phyloP scores from a whole-genome alignment of 2,329 filamentous ascomycete genomes.

The Knufia petricola region DNA sequence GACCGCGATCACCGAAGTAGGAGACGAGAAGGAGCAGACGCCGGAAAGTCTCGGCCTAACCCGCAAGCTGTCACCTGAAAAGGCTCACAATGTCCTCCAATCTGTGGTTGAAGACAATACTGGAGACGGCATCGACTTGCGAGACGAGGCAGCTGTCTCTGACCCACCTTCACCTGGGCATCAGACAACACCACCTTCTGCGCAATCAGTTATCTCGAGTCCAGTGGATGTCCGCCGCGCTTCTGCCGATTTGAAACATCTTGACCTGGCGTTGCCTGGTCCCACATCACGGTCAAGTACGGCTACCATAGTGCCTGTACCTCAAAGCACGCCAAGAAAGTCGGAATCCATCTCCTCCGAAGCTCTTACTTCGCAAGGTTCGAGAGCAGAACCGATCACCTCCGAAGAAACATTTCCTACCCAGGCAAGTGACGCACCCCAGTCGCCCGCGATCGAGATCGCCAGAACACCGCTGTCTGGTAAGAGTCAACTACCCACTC shows the following conservation, averaged over 20 bases:
- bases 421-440: neutral
- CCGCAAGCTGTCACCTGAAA: conserved; percentile 47
- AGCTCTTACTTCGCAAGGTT: neutral
- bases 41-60: conserved; percentile 31
- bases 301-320: neutral
- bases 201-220: conserved; percentile 9
- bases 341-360: neutral
- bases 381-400: too few relatives aligned
- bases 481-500: conserved; percentile 1
- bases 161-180: too few relatives aligned
- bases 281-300: neutral
- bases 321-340: neutral
- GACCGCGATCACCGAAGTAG: conserved; percentile 30
- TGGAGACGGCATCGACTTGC: conserved; percentile 25
- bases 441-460: neutral
- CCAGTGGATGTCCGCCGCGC: conserved; percentile 15
- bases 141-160: conserved; percentile 7
- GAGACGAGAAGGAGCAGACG: conserved; percentile 26
- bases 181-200: neutral
- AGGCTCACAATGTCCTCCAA: conserved; percentile 53
- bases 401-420: neutral
- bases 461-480: neutral
- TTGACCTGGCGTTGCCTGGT: conserved; percentile 45
- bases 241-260: conserved; percentile 43
- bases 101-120: conserved; percentile 56